Conservation (phyloP, 805 yeast species). For the Metschnikowia drakensbergensis region DNA sequence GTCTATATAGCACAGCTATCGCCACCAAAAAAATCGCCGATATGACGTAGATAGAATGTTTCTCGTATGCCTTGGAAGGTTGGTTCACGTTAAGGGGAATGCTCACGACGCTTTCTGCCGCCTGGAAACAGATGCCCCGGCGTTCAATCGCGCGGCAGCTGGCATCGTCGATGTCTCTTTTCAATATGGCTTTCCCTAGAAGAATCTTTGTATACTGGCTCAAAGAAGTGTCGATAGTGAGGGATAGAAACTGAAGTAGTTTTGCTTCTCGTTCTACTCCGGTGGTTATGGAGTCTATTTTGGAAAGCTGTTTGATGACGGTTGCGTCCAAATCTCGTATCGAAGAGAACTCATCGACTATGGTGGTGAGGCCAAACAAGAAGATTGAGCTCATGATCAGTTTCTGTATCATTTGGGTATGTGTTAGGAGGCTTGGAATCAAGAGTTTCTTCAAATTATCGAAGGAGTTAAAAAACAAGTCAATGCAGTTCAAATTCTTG, state of each 20-base stretch:
- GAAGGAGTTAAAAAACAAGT: conserved; percentile 36
- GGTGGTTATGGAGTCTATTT: conserved; percentile 36
- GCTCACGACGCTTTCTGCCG: conserved; percentile 41
- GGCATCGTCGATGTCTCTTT: conserved; percentile 24
- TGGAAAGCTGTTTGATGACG: conserved; percentile 27
- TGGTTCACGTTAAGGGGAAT: conserved; percentile 39
- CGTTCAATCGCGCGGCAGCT: conserved; percentile 36
- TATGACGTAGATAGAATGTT: conserved; percentile 23
- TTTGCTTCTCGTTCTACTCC: conserved; percentile 35
- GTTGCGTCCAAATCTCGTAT: conserved; percentile 22
- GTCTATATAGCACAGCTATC: conserved; percentile 26
- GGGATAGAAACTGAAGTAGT: conserved; percentile 27
- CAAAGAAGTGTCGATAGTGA: conserved; percentile 32
- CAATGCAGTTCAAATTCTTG: conserved; percentile 32
- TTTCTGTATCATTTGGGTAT: conserved; percentile 27
- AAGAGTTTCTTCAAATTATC: conserved; percentile 36
- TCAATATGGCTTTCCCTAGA: conserved; percentile 39
- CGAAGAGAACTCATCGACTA: conserved; percentile 25
- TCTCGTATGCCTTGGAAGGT: conserved; percentile 19
- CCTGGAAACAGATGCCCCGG: conserved; percentile 37
- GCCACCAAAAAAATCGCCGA: conserved; percentile 24
- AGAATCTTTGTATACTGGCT: conserved; percentile 36
- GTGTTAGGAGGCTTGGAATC: conserved; percentile 34
- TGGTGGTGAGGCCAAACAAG: conserved; percentile 28
- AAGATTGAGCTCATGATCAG: conserved; percentile 26